Evolutionary conservation across 306 rosid genomes (phyloP).

Genomic region (Glycine latifolia): DNA sequence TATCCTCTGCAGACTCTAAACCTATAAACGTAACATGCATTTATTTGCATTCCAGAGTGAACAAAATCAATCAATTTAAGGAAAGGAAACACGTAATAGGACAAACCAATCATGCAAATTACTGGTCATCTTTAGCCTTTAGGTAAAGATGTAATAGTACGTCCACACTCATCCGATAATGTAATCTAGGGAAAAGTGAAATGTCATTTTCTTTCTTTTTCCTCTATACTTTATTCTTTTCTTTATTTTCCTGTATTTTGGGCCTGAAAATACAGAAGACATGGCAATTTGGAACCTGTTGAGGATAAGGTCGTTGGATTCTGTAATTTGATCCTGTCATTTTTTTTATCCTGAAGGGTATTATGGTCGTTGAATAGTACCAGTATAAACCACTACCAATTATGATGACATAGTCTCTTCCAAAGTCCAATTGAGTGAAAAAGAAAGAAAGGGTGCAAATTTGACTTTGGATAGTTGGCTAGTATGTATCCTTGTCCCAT

Average conservation of each 20-base stretch:
- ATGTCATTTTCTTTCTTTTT: constrained; percentile 26
- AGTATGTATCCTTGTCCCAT: constrained; percentile 19
- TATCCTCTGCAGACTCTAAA: constrained; percentile 7
- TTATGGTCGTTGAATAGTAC: constrained; percentile 21
- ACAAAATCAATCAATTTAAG: constrained; percentile 19
- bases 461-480: constrained; percentile 27
- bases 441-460: constrained; percentile 16
- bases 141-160: too few relatives aligned
- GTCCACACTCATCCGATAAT: constrained; percentile 22
- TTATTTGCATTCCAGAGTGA: constrained; percentile 25
- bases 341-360: constrained; percentile 48
- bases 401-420: not conserved
- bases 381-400: not conserved
- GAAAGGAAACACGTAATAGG: constrained; percentile 24
- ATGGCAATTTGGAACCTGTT: constrained; percentile 53
- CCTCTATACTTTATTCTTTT: constrained; percentile 1
- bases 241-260: constrained; percentile 39
- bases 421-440: constrained; percentile 23
- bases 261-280: constrained; percentile 53
- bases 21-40: not conserved
- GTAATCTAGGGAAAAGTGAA: not conserved
- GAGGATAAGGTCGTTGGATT: constrained; percentile 84
- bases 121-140: too few relatives aligned
- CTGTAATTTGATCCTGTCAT: constrained; percentile 70
- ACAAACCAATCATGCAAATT: not conserved